Conservation (phyloP, 176 grass and related monocot genomes). For the Secale cereale region DNA sequence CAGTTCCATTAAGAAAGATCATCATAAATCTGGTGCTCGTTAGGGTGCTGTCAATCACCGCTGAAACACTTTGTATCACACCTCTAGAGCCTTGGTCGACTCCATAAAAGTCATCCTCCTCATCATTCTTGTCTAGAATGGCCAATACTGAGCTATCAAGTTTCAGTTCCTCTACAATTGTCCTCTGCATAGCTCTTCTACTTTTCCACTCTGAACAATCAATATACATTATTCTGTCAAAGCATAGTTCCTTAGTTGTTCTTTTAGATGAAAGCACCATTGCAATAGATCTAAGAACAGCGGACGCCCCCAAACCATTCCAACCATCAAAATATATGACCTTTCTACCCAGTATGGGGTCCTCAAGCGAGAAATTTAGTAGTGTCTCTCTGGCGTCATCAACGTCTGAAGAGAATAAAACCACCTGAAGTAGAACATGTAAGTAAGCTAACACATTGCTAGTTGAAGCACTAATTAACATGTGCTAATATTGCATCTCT, state of each 20-base stretch:
- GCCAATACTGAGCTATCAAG: background rate
- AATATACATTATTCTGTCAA: background rate
- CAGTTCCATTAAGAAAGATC: background rate
- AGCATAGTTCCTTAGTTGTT: no score
- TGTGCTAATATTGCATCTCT: no score
- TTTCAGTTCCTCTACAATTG: background rate
- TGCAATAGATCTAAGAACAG: background rate
- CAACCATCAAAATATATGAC: slow-evolving; percentile 4
- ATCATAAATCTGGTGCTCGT: background rate
- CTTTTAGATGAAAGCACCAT: background rate
- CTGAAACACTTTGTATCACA: background rate
- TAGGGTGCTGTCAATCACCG: background rate
- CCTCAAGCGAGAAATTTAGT: background rate
- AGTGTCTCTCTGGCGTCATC: background rate
- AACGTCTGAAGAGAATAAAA: background rate
- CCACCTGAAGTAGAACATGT: no score
- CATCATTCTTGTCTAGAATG: background rate
- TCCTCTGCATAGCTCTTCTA: background rate
- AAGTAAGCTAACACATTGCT: no score
- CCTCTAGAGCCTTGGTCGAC: background rate
- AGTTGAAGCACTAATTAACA: no score
- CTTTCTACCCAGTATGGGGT: background rate
- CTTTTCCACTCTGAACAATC: background rate
- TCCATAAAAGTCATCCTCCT: background rate
- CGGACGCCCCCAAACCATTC: background rate